These are phyloP conservation scores for Eutrema heterophyllum DNA, from an alignment of 345 rosid genomes.

Conservation along the genomic window DNA sequence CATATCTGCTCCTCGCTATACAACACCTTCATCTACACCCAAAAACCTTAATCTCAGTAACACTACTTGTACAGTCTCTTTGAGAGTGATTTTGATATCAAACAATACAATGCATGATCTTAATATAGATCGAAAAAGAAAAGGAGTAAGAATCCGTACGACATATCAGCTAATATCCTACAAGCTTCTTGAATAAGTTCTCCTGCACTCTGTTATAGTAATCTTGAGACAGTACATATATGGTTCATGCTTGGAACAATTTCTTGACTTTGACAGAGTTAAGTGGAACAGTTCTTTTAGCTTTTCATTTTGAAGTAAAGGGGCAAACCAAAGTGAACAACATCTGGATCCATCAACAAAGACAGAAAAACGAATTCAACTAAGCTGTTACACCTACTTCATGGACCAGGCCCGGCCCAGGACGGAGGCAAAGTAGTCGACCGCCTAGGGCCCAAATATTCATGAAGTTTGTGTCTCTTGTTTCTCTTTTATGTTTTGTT, in stretches of 20 bases:
- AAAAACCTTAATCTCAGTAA: background rate
- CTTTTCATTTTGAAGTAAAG: background rate
- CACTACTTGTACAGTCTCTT: background rate
- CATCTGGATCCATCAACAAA: background rate
- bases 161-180: background rate
- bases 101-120: background rate
- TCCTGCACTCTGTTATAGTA: background rate
- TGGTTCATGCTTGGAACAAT: background rate
- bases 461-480: too few species aligned
- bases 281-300: background rate
- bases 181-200: background rate
- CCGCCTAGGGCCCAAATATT: too few species aligned
- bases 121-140: background rate
- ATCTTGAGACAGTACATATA: too few species aligned
- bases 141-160: background rate
- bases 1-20: constrained; percentile 48
- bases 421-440: too few species aligned
- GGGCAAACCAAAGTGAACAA: background rate
- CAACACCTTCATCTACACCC: constrained; percentile 24
- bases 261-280: background rate
- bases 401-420: too few species aligned
- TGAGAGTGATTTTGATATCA: background rate
- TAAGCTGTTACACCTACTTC: background rate
- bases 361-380: background rate
- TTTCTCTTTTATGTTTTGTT: too few species aligned